Base-by-base conservation (phyloP, 352 stramenopile genomes). In the Pythium scleroteichum region DNA sequence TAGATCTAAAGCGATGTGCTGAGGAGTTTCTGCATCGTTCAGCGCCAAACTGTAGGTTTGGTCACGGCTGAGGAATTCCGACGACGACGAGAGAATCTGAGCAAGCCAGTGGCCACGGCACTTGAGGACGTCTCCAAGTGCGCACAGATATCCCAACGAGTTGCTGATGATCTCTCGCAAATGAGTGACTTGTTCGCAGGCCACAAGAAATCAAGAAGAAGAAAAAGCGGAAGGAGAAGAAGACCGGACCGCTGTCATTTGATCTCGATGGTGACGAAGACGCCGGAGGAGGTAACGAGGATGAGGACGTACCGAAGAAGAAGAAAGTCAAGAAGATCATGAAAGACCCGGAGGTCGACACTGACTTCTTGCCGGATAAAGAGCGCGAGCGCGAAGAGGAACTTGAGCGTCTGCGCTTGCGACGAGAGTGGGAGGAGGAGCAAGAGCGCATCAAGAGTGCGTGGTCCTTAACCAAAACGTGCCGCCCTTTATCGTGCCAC, bases 11-110 rank as follows among this genome's bases (percentile, higher is more conserved):
- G 17, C 7, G 14, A n/a, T 26, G 17, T 48, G 41, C 41, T 48
- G 39, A 44, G 4, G 27, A 14, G 45, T 32, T 16, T 19, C 47
- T 8, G 56, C 6, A 9, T 42, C 7, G 42, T 27, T 22, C 50
- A 93, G 82, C 75, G 86, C 7, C 86, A 95, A 74, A 95, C 85
- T 4, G 81, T 94, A 12, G 96, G 96, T 6, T 71, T 99, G 16
- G 94, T 99, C n/a, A 98, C 92, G 2, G 95, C 93, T 0, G 85
- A 97, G 62, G 94, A 98, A 67, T 99, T 98, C 68, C 76, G 89
- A 3, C 89, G 87, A 54, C 89, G 89, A 40, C 79, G 88, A n/a
- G 87, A 96, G 55, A 72, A 95, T 55, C 56, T 92, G 33, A 73
- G 85, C 53, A 84, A 79, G 22, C 61, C 81, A 23, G 59, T 66